Conservation (phyloP, 768 basidiomycete genomes). For the Nevesoporus exiguus region DNA sequence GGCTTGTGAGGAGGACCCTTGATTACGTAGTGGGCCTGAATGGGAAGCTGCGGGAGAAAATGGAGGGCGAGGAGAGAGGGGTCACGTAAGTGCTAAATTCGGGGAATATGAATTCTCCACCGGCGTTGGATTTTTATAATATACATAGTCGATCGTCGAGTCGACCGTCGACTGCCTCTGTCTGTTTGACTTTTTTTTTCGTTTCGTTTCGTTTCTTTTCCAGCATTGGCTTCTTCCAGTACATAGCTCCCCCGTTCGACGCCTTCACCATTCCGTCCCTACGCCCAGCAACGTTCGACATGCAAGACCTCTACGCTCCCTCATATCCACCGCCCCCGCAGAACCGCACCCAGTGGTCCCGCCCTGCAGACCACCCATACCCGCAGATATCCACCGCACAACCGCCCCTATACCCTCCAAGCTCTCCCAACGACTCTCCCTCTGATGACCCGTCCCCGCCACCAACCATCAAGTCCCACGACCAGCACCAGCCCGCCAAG, state of each 20-base stretch:
- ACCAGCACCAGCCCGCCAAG: constrained; percentile 56
- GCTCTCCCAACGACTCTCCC: constrained; percentile 40
- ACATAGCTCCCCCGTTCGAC: constrained; percentile 32
- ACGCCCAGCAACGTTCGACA: constrained; percentile 41
- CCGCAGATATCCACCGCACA: constrained; percentile 33
- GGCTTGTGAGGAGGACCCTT: constrained; percentile 32
- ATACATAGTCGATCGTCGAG: constrained; percentile 34
- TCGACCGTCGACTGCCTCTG: constrained; percentile 27
- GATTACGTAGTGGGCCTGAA: constrained; percentile 32
- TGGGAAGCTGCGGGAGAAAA: constrained; percentile 32
- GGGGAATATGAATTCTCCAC: constrained; percentile 40
- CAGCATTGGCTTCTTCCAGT: constrained; percentile 33
- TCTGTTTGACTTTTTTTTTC: constrained; percentile 27
- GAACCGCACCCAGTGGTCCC: constrained; percentile 41
- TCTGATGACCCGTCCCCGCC: constrained; percentile 47
- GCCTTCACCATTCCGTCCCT: constrained; percentile 37
- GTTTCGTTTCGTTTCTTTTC: constrained; percentile 25
- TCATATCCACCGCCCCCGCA: constrained; percentile 33
- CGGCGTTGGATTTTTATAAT: constrained; percentile 36
- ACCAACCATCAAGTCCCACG: constrained; percentile 31
- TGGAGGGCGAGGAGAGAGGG: constrained; percentile 23
- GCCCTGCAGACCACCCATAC: constrained; percentile 33
- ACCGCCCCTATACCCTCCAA: constrained; percentile 34
- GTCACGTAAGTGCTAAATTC: constrained; percentile 36
- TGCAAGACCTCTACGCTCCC: constrained; percentile 48